Evolutionary conservation across 345 rosid species (phyloP), one percentile per base, ranked within the genome.

Genomic region (Mallotus nudiflorus): DNA sequence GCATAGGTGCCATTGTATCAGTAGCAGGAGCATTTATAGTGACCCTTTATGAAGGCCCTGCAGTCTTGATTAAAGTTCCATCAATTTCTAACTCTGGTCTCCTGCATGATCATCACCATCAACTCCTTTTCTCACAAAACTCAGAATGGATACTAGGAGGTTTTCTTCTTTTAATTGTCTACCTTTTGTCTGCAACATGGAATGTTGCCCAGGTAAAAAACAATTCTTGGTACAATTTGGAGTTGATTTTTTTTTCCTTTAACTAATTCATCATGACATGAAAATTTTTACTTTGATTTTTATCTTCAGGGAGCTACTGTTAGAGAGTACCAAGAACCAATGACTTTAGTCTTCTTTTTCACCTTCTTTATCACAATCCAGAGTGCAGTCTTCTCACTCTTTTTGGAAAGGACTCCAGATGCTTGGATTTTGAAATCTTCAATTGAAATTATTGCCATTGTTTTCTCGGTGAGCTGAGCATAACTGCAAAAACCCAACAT

Each of bases 111-210:
- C 62, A 69, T 68, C 66, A 57, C 16, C 67, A 58, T 12, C 69
- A 48, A 0, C 73, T 44, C 58, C 74, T 77, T 33, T 25, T 37
- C 19, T 5, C 80, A 20, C 70, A 70, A 16, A 54, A 78, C 48
- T 77, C 76, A 14, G 80, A 81, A 37, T 89, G 93, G 89, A 42
- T 79, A 25, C 4, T 74, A 1, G 87, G 88, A 8, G 85, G 79
- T 31, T 25, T 76, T 35, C 64, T 86, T 67, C 77, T 84, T 67
- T 42, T 81, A 28, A 69, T 75, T 44, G 75, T 65, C 11, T 66
- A 62, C 42, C 39, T 84, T 45, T 63, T 76, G 37, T 1, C 71
- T 65, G 74, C 86, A 28, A 5, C 22, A 35, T 77, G 81, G 75
- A 73, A 68, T 62, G 73, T 86, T 79, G 60, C 73, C 54, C 83